phyloP scores from a whole-genome alignment of 495 filamentous ascomycete genomes.

The Penicillium odoratum region DNA sequence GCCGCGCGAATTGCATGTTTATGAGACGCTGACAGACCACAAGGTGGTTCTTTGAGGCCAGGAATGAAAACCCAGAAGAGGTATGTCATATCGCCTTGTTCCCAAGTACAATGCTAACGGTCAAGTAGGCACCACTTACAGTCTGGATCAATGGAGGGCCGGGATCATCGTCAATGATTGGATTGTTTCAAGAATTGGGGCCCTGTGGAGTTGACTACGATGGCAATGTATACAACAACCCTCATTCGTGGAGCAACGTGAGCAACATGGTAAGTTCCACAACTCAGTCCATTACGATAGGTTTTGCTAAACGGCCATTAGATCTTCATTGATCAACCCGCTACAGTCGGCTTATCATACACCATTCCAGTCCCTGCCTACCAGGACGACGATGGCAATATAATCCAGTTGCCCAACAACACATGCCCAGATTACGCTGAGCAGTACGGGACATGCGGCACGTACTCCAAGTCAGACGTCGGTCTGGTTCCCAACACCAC shows the following conservation, averaged over 20 bases:
- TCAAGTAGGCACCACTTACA: conserved; percentile 51
- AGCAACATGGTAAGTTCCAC: conserved; percentile 50
- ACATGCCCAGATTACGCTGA: conserved; percentile 57
- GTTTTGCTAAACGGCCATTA: conserved; percentile 3
- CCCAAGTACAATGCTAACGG: neutral
- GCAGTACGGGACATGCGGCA: conserved; percentile 47
- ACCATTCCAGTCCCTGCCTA: conserved; percentile 54
- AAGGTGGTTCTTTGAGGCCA: conserved; percentile 62
- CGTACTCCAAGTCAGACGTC: conserved; percentile 52
- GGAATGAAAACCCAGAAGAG: conserved; percentile 50
- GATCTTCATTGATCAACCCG: conserved; percentile 59
- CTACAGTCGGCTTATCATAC: conserved; percentile 61
- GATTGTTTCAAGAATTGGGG: conserved; percentile 61
- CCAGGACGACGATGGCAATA: conserved; percentile 28
- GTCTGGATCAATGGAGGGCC: conserved; percentile 66
- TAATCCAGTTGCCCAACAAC: conserved; percentile 39
- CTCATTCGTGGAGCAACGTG: conserved; percentile 59
- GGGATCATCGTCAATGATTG: conserved; percentile 61
- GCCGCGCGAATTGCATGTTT: neutral
- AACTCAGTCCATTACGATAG: neutral
- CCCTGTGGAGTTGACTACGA: conserved; percentile 57
- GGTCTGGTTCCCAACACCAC: conserved; percentile 56
- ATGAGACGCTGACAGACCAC: neutral
- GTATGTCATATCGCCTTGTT: conserved; percentile 3
- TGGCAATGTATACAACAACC: conserved; percentile 54